Percentiles rank a stretch among this genome's conserved stretches.
phyloP scores from a whole-genome alignment of 2,329 filamentous ascomycete species.

The Fusarium napiforme region DNA sequence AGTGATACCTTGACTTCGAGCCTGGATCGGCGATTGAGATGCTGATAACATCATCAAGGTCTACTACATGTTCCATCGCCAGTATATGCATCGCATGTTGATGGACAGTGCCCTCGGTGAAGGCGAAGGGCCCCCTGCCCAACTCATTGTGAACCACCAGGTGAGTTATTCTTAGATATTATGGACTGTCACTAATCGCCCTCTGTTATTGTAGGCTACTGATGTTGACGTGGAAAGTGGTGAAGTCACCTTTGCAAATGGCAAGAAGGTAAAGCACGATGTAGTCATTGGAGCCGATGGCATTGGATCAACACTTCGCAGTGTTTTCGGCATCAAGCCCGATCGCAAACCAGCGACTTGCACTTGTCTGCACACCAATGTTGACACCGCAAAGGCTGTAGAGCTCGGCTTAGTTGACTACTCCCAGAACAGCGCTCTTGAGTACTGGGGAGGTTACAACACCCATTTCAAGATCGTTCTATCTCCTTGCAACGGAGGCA shows the following conservation, averaged over 20 bases:
- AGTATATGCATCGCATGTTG: slow-evolving; percentile 7
- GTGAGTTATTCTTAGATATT: background rate
- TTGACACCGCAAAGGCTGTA: background rate
- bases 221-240: background rate
- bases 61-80: background rate
- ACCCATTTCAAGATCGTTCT: slow-evolving; percentile 1
- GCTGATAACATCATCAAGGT: background rate
- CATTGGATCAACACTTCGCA: background rate
- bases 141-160: background rate
- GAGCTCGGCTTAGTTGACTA: background rate
- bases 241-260: background rate
- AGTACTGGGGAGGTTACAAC: slow-evolving; percentile 1
- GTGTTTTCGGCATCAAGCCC: background rate
- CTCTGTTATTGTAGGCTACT: background rate
- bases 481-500: background rate
- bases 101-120: background rate
- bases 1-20: background rate
- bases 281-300: slow-evolving; percentile 1
- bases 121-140: background rate
- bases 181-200: background rate
- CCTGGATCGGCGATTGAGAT: too few species aligned
- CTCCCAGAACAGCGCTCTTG: background rate
- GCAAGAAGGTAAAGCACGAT: background rate
- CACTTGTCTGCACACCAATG: background rate
- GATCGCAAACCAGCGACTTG: background rate